Evolutionary conservation across 2,329 filamentous ascomycete species (phyloP).

Genomic region (Alternaria hordeiaustralica): DNA sequence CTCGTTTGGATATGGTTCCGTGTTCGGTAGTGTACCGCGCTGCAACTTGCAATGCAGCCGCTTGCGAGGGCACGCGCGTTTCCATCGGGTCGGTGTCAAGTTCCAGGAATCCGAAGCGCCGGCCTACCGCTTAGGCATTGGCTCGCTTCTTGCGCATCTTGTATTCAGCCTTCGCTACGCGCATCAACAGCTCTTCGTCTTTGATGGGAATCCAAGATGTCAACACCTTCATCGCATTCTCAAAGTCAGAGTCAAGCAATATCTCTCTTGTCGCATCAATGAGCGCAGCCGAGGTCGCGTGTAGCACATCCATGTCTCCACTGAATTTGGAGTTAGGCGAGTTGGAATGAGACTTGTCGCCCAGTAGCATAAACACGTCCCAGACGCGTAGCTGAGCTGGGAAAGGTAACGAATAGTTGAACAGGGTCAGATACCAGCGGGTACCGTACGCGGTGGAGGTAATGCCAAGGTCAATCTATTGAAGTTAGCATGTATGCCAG

Average conservation of each 20-base stretch:
- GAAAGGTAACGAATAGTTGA: conserved; percentile 96
- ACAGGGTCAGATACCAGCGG: conserved; percentile 95
- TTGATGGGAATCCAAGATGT: conserved; percentile 94
- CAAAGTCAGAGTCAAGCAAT: conserved; percentile 90
- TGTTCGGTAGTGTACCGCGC: conserved; percentile 19
- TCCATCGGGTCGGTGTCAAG: conserved; percentile 5
- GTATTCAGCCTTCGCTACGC: conserved; percentile 86
- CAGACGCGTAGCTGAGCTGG: conserved; percentile 92
- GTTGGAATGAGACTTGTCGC: conserved; percentile 66
- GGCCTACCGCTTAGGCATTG: conserved; percentile 31
- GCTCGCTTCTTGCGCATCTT: conserved; percentile 67
- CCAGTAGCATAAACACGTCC: conserved; percentile 97
- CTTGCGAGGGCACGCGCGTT: conserved; percentile 9
- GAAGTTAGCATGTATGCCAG: conserved; percentile 25
- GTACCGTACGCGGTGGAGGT: conserved; percentile 93
- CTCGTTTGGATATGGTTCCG: conserved; percentile 18
- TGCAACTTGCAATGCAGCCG: conserved; percentile 12
- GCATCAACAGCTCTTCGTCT: conserved; percentile 93
- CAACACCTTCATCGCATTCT: conserved; percentile 96
- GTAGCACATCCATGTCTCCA: conserved; percentile 81
- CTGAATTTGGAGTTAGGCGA: conserved; percentile 49
- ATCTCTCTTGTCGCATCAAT: conserved; percentile 91
- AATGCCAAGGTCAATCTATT: conserved; percentile 76
- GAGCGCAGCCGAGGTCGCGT: conserved; percentile 86
- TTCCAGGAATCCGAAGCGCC: conserved; percentile 14